Percentiles rank a stretch among this genome's conserved stretches.
phyloP scores from a whole-genome alignment of 768 basidiomycete species.

The Candolleomyces efflorescens region DNA sequence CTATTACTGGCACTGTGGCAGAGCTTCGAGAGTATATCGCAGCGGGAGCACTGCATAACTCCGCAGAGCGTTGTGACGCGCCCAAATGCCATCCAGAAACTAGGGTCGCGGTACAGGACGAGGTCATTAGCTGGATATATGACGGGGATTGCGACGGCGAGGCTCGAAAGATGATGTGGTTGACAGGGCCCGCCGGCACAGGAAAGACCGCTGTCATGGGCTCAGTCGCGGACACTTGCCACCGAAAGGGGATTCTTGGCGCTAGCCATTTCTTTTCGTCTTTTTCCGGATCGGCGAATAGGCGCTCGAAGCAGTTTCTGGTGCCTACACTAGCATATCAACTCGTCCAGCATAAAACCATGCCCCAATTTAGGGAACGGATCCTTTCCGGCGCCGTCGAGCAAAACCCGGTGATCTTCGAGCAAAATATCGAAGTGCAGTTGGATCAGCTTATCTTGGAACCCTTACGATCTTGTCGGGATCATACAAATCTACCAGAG shows the following conservation, averaged over 20 bases:
- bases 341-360: neutral
- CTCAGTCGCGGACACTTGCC: slow-evolving; percentile 1
- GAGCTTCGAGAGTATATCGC: neutral
- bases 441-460: neutral
- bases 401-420: neutral
- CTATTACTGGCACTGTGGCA: neutral
- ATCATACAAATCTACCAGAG: neutral
- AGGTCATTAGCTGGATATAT: slow-evolving; percentile 1
- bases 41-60: slow-evolving; percentile 5
- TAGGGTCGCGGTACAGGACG: neutral
- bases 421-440: neutral
- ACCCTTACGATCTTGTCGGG: neutral
- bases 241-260: neutral
- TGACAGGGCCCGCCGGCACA: slow-evolving; percentile 4
- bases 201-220: slow-evolving; percentile 7
- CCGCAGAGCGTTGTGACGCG: slow-evolving; percentile 1
- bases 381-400: neutral
- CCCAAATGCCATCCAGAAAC: neutral
- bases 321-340: neutral
- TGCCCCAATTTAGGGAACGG: neutral
- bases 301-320: neutral
- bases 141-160: neutral
- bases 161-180: neutral
- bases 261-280: slow-evolving; percentile 9
- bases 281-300: neutral